A percentile compares a stretch with the other conserved stretches of the same genome.
Evolutionary conservation across 2,329 filamentous ascomycete genomes (phyloP).

Genomic region (Penicillium sp.): DNA sequence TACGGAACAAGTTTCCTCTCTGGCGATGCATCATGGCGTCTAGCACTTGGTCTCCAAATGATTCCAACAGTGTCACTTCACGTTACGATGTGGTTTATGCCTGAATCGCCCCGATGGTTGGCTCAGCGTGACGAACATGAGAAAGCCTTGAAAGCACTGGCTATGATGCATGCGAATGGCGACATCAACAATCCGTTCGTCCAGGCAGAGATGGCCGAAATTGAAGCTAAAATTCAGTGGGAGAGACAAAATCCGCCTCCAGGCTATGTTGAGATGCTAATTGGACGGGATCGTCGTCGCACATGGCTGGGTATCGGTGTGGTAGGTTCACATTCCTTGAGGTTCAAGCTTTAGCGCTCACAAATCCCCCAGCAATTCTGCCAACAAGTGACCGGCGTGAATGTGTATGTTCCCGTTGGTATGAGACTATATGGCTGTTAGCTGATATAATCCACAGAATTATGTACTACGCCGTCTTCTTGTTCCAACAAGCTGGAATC

Average conservation of each 20-base stretch:
- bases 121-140: conserved; percentile 11
- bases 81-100: conserved; percentile 12
- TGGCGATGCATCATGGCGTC: conserved; percentile 7
- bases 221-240: conserved; percentile 17
- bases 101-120: conserved; percentile 12
- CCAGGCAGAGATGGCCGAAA: conserved; percentile 14
- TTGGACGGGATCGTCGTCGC: conserved; percentile 18
- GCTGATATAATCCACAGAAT: conserved; percentile 13
- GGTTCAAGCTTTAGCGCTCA: background rate
- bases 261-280: conserved; percentile 14
- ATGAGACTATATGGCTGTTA: too few species aligned
- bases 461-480: conserved; percentile 32
- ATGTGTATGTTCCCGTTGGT: conserved; percentile 15
- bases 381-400: conserved; percentile 24
- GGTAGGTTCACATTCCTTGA: conserved; percentile 10
- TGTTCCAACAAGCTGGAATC: conserved; percentile 31
- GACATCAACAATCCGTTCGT: conserved; percentile 12
- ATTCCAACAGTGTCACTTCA: conserved; percentile 9
- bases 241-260: conserved; percentile 15
- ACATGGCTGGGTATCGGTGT: conserved; percentile 25
- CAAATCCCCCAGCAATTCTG: conserved; percentile 17
- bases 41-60: conserved; percentile 12
- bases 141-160: conserved; percentile 7
- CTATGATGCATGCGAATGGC: conserved; percentile 7
- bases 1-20: conserved; percentile 8